phyloP scores from a whole-genome alignment of 2,329 filamentous ascomycete genomes.

The Aspergillus nomiae region DNA sequence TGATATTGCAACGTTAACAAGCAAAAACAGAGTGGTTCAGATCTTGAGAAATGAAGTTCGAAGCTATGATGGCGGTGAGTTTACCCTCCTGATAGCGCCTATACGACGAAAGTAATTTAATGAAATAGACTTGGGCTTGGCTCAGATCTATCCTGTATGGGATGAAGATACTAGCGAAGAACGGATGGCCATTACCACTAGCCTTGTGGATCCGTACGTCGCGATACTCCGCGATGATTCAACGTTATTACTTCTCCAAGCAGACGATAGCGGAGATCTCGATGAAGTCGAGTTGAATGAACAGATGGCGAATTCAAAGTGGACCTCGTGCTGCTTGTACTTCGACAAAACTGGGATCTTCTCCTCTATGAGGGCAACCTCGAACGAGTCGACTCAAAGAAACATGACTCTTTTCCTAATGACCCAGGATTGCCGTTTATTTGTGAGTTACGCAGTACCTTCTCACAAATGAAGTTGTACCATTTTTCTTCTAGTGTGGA shows the following conservation, averaged over 20 bases:
- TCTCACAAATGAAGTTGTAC: neutral
- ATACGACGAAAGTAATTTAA: conserved; percentile 17
- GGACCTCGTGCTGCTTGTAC: conserved; percentile 84
- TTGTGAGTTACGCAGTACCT: conserved; percentile 58
- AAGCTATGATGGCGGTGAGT: conserved; percentile 84
- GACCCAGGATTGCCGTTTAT: conserved; percentile 70
- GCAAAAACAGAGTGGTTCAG: conserved; percentile 79
- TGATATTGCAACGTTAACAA: conserved; percentile 80
- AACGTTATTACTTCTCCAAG: conserved; percentile 75
- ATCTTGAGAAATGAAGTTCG: conserved; percentile 83
- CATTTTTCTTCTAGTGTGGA: neutral
- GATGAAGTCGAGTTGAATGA: conserved; percentile 74
- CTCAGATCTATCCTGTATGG: conserved; percentile 88
- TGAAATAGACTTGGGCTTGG: conserved; percentile 72
- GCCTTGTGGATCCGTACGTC: conserved; percentile 84
- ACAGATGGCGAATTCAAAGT: conserved; percentile 64
- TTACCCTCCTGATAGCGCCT: conserved; percentile 4
- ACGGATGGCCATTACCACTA: conserved; percentile 74
- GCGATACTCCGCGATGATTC: conserved; percentile 81
- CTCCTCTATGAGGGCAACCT: conserved; percentile 31
- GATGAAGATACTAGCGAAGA: conserved; percentile 84
- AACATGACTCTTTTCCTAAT: conserved; percentile 76
- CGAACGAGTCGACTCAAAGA: conserved; percentile 33
- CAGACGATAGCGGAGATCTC: conserved; percentile 78
- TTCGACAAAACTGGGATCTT: conserved; percentile 64